These are phyloP conservation scores for Carex littledalei DNA, from an alignment of 176 grass and related monocot species.

Conservation along the genomic window DNA sequence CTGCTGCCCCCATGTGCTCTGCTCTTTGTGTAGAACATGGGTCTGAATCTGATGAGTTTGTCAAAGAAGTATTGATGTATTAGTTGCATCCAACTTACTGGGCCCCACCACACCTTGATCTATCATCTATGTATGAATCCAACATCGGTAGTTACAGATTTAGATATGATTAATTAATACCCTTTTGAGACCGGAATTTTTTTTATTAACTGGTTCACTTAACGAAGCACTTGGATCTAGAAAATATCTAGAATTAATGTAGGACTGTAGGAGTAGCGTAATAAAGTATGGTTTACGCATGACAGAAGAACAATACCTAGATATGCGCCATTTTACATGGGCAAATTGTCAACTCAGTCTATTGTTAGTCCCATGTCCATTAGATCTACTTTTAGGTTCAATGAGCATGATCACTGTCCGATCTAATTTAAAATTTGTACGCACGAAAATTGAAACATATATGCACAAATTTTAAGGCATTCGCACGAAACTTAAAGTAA, in stretches of 20 bases:
- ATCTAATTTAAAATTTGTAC: too few relatives aligned
- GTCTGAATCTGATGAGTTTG: conserved; percentile 17
- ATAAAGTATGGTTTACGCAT: neutral
- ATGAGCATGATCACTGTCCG: too few relatives aligned
- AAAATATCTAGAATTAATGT: neutral
- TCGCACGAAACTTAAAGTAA: too few relatives aligned
- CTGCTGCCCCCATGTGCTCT: conserved; percentile 3
- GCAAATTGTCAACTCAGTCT: neutral
- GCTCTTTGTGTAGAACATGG: conserved; percentile 12
- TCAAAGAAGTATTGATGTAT: conserved; percentile 1
- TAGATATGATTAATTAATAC: neutral
- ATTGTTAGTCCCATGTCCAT: too few relatives aligned
- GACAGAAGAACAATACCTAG: neutral
- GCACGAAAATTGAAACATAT: too few relatives aligned
- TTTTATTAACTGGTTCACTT: neutral
- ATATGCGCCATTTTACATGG: neutral
- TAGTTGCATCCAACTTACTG: neutral
- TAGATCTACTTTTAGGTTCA: too few relatives aligned
- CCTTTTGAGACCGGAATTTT: neutral
- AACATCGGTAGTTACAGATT: too few relatives aligned
- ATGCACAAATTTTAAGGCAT: too few relatives aligned
- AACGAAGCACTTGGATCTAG: neutral
- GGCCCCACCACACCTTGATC: neutral
- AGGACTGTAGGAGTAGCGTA: neutral
- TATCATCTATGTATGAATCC: neutral